Evolutionary conservation across 2,329 filamentous ascomycete species (phyloP), one percentile per base, ranked within the genome.

Genomic region (Microcyclosporella mali): DNA sequence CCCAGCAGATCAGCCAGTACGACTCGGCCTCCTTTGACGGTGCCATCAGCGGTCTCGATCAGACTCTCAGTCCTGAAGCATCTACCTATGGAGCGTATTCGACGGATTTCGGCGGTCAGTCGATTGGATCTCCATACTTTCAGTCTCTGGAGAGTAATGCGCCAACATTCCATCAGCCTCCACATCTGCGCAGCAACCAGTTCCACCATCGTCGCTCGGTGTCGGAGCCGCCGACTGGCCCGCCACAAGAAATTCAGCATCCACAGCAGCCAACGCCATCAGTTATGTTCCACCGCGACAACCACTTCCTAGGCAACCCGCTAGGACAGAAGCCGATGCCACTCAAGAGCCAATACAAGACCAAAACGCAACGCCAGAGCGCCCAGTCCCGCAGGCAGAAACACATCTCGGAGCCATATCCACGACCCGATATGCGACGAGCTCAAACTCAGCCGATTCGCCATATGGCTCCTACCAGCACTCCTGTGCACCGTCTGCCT

Each of bases 271-370:
- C 31, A 35, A 35, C 31, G 27, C 43, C 42, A 21, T 35, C 45
- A 6, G 41, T 57, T 33, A 43, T 48, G 34, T 56, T 57, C 42
- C 53, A 56, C 14, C 52, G 55, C 31, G 45, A 52, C 16, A 47
- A 51, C 28, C 51, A 56, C 40, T 51, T 34, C 15, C 47, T 57
- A n/a, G 51, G 49, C 32, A 31, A 37, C 6, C 45, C 51, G 2
- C 29, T 45, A 21, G 16, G 28, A 9, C 27, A 27, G 12, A 40
- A 39, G 28, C 16, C 40, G 4, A 38, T 45, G 35, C 36, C 36
- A 8, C 33, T 52, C 34, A 52, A 51, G 37, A 47, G 43, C 6
- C 30, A 41, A 16, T 45, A 41, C 12, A 52, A 46, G 31, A 37
- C 37, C 39, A 48, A 44, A 37, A 29, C 44, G 18, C 37, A 40